Evolutionary conservation across 495 filamentous ascomycete genomes (phyloP).

Genomic region (Cenococcum geophilum): DNA sequence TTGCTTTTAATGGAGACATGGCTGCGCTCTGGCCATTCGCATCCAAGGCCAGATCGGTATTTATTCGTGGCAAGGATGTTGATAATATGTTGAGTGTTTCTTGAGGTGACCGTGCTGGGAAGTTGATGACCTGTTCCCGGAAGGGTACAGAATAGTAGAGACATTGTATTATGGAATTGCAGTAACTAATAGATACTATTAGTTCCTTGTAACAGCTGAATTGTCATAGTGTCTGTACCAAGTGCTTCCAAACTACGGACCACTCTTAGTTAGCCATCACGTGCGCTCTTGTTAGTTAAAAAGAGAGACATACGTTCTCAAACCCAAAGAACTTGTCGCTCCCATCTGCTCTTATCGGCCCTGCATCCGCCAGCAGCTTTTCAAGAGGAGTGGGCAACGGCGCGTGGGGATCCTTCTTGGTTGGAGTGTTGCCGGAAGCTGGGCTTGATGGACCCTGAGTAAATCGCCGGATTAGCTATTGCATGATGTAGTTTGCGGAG

Average conservation of each 20-base stretch:
- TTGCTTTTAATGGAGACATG: constrained; percentile 24
- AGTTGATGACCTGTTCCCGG: constrained; percentile 90
- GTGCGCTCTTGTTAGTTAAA: constrained; percentile 20
- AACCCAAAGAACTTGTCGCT: constrained; percentile 98
- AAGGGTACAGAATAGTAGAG: constrained; percentile 94
- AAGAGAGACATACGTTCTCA: constrained; percentile 71
- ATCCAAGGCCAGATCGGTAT: constrained; percentile 37
- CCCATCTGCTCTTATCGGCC: constrained; percentile 73
- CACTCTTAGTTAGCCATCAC: constrained; percentile 28
- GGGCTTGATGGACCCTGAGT: constrained; percentile 43
- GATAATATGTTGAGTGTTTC: constrained; percentile 48
- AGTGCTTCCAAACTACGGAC: constrained; percentile 82
- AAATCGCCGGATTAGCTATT: constrained; percentile 14
- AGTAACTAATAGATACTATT: constrained; percentile 57
- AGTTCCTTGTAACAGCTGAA: not conserved
- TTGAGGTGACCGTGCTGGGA: constrained; percentile 61
- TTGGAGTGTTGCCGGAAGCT: constrained; percentile 40
- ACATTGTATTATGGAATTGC: constrained; percentile 95
- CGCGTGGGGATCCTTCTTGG: constrained; percentile 67
- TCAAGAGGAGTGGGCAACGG: constrained; percentile 71
- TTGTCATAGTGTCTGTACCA: constrained; percentile 53
- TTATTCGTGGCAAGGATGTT: constrained; percentile 41
- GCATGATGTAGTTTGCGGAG: constrained; percentile 1
- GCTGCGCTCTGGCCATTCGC: constrained; percentile 22
- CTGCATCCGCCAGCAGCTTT: constrained; percentile 73